Base-by-base conservation (phyloP, 768 basidiomycete genomes). In the Kondoa subrosea region DNA sequence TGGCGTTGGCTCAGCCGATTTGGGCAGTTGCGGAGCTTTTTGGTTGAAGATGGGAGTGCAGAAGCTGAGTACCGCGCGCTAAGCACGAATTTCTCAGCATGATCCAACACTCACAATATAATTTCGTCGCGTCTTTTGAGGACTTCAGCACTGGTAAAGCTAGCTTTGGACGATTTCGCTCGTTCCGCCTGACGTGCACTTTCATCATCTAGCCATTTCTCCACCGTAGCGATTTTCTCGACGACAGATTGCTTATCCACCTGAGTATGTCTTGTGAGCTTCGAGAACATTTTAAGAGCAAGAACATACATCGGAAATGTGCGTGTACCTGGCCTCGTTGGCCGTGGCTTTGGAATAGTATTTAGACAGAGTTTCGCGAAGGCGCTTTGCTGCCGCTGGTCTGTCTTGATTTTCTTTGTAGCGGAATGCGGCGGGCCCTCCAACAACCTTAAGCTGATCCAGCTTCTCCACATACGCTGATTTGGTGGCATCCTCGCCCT, bases 141-240 rank as follows among this genome's bases (percentile, higher is more conserved):
- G 71, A 95, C 87, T 77, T 97, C 91, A 68, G 81, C 85, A 62
- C 81, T 82, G 68, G 82, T 90, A 77, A 97, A 78, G 69, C 89
- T 83, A 29, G 91, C 87, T 76, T 92, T 86, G 66, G 85, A 84
- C 76, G 88, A 87, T 85, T 95, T 93, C 76, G 87, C 79, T 66
- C 85, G 81, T 81, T 97, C 93, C 4, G 83, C 81, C 82, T 97
- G 95, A 73, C 85, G 81, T 69, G 84, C 85, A 68, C 84, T 84
- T 81, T 88, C 84, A 81, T 99, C 92, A 75, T 95, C 89, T 67
- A 99, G 82, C 95, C 93, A 97, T 79, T 95, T 88, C 78, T 90
- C 87, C 50, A 87, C 80, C 12, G 85, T 90, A 64, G 88, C 95
- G 67, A 85, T 85, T 77, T 87, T 88, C 80, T 99, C 95, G 73